phyloP scores from a whole-genome alignment of 2,329 filamentous ascomycete species.

The Scopulariopsis brevicaulis region DNA sequence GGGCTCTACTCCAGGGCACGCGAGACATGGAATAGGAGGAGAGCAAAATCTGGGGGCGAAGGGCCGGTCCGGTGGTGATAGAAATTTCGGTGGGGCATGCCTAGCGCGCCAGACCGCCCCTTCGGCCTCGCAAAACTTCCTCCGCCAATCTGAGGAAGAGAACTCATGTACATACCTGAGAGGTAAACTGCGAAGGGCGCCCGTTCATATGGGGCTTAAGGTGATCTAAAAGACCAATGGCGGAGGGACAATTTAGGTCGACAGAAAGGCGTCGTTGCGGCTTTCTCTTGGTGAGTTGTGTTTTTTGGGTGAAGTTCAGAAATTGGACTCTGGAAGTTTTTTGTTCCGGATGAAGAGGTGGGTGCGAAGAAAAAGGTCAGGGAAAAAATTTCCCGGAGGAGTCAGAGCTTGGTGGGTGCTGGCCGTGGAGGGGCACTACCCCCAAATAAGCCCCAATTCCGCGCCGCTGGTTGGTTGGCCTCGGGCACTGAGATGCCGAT shows the following conservation, averaged over 20 bases:
- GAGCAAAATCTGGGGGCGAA: background rate
- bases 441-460: background rate
- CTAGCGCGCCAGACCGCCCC: slow-evolving; percentile 1
- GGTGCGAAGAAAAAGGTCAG: slow-evolving; percentile 4
- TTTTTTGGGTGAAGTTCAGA: background rate
- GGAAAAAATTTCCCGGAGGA: slow-evolving; percentile 4
- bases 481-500: background rate
- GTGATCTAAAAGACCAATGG: background rate
- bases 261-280: background rate
- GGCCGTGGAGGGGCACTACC: background rate
- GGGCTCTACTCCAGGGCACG: slow-evolving; percentile 4
- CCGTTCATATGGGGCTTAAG: slow-evolving; percentile 60
- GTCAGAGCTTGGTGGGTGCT: background rate
- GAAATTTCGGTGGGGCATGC: background rate
- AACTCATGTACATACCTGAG: slow-evolving; percentile 51
- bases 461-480: slow-evolving; percentile 1
- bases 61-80: background rate
- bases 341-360: background rate
- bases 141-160: background rate
- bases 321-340: background rate
- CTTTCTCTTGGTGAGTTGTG: background rate
- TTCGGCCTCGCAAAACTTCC: background rate
- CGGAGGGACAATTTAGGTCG: background rate
- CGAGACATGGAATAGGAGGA: background rate
- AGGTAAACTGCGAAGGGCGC: slow-evolving; percentile 75